A percentile compares a stretch with the other conserved stretches of the same genome.
These are phyloP conservation scores for Quambalaria eucalypti DNA, from an alignment of 1,284 basidiomycete species.

Conservation along the genomic window DNA sequence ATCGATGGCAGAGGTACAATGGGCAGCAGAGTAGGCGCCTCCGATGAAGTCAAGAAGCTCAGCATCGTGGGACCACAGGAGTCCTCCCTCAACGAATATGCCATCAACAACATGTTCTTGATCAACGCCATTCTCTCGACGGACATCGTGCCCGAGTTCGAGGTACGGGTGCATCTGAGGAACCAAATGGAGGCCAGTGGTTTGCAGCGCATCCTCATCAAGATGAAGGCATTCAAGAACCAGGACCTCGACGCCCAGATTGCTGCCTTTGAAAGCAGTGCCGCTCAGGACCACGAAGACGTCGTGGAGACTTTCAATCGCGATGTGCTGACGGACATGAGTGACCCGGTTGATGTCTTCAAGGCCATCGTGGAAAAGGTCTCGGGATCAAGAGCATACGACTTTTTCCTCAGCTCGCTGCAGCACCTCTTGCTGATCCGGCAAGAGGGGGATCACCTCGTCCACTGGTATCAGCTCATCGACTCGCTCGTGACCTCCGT, in stretches of 20 bases:
- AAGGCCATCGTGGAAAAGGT: conserved; percentile 67
- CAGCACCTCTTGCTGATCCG: conserved; percentile 84
- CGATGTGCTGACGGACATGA: conserved; percentile 66
- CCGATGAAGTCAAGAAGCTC: conserved; percentile 66
- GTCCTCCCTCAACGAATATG: conserved; percentile 61
- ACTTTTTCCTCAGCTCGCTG: conserved; percentile 83
- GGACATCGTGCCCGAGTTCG: conserved; percentile 51
- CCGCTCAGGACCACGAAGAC: conserved; percentile 70
- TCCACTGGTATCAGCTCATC: conserved; percentile 84
- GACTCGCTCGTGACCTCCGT: conserved; percentile 87
- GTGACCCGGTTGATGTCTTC: conserved; percentile 77
- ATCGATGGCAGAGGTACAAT: conserved; percentile 81
- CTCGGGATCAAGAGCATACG: conserved; percentile 66
- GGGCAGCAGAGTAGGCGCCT: conserved; percentile 89
- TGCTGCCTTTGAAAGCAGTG: conserved; percentile 57
- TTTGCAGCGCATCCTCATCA: conserved; percentile 63
- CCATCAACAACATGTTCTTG: conserved; percentile 35
- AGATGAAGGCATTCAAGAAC: conserved; percentile 63
- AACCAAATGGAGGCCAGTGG: conserved; percentile 82
- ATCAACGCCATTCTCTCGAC: conserved; percentile 35
- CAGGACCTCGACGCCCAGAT: conserved; percentile 62
- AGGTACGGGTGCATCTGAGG: conserved; percentile 73
- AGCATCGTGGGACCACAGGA: conserved; percentile 57
- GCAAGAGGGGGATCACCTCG: conserved; percentile 63
- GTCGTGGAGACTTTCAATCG: conserved; percentile 70